These are phyloP conservation scores for Ogataea thermomethanolica DNA, from an alignment of 805 yeast species.

Conservation along the genomic window DNA sequence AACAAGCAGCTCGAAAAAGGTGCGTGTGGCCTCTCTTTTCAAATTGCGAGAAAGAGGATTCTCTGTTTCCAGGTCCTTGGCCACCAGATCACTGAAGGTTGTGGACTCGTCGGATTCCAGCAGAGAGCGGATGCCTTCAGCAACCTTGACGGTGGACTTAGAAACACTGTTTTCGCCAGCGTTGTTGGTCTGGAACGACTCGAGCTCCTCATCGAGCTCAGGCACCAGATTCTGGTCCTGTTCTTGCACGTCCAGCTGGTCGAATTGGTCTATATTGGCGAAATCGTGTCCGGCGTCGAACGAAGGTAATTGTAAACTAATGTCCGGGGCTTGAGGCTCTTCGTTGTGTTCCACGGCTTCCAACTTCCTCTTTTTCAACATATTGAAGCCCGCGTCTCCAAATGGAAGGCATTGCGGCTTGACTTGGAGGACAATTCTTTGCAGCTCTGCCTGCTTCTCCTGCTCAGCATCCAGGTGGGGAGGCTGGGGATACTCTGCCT, in stretches of 20 bases:
- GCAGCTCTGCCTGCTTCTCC: constrained; percentile 3
- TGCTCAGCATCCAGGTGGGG: constrained; percentile 4
- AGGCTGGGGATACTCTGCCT: constrained; percentile 26
- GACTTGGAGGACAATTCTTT: constrained; percentile 7
- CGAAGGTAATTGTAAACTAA: constrained; percentile 11
- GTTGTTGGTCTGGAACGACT: constrained; percentile 20
- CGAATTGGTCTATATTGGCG: constrained; percentile 16
- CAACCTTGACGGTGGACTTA: constrained; percentile 52
- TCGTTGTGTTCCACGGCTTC: constrained; percentile 4
- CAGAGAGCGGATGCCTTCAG: constrained; percentile 39
- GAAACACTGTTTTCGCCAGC: constrained; percentile 33
- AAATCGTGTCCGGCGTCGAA: constrained; percentile 23
- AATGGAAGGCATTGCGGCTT: constrained; percentile 12
- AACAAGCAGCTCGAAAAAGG: constrained; percentile 80
- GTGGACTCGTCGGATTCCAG: constrained; percentile 25
- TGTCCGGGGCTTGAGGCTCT: constrained; percentile 4
- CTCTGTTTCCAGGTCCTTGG: constrained; percentile 33
- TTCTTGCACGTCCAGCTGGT: constrained; percentile 10
- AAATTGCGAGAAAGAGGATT: constrained; percentile 37
- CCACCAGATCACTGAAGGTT: constrained; percentile 39
- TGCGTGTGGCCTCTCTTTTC: constrained; percentile 60
- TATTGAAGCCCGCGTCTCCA: constrained; percentile 11
- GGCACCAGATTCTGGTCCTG: constrained; percentile 13
- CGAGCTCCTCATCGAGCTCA: constrained; percentile 25
- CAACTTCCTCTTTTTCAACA: constrained; percentile 17